A percentile compares a stretch with the other conserved stretches of the same genome.
Evolutionary conservation across 805 yeast genomes (phyloP).

Genomic region (Candida sithepensis): DNA sequence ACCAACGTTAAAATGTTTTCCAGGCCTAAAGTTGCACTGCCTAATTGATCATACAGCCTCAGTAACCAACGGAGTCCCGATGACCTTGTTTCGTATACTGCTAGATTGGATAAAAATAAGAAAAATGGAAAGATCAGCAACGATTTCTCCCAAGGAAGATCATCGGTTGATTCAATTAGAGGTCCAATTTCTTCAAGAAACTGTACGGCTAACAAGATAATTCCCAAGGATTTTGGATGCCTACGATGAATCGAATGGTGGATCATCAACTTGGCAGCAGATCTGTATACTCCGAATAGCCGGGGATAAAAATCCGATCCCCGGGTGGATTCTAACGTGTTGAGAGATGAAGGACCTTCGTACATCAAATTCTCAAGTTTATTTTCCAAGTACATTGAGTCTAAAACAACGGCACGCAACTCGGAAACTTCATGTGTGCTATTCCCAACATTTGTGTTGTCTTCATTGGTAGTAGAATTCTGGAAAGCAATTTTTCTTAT

Average conservation of each 20-base stretch:
- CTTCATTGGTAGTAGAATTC: too few species aligned
- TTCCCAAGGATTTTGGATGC: slow-evolving; percentile 12
- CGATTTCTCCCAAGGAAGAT: background rate
- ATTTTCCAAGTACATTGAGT: slow-evolving; percentile 9
- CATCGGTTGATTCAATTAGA: background rate
- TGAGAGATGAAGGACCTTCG: background rate
- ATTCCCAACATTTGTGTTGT: background rate
- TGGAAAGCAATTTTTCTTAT: background rate
- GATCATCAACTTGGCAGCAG: slow-evolving; percentile 8
- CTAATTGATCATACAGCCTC: background rate
- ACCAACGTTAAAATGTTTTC: background rate
- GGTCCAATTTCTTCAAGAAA: slow-evolving; percentile 1
- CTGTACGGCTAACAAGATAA: slow-evolving; percentile 8
- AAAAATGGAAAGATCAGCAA: background rate
- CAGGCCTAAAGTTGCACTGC: background rate
- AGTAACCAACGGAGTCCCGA: background rate
- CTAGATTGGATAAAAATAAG: background rate
- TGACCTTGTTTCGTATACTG: background rate
- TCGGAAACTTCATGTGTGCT: slow-evolving; percentile 10
- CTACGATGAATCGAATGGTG: slow-evolving; percentile 12
- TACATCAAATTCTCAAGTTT: slow-evolving; percentile 1
- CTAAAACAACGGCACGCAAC: slow-evolving; percentile 11
- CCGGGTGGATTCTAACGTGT: background rate
- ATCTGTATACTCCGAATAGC: slow-evolving; percentile 10
- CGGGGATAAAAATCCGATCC: background rate